Evolutionary conservation across 2,329 filamentous ascomycete genomes (phyloP), one percentile per base, ranked within the genome.

Genomic region (Penicillium sp.): DNA sequence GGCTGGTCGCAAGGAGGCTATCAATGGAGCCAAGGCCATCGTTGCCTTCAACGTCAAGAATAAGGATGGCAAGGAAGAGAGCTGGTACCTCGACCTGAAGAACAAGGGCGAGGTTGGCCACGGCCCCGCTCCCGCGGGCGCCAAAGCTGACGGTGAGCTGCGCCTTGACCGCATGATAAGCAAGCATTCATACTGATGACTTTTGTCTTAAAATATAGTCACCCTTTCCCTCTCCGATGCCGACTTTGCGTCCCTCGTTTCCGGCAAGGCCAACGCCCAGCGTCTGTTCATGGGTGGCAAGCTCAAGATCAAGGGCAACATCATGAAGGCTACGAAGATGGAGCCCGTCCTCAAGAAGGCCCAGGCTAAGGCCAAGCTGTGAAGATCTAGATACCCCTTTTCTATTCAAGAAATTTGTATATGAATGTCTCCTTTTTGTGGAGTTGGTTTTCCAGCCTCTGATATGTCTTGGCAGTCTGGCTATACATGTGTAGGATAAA

Each of bases 261-360:
- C 81, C 35, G 94, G 94, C 73, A 91, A 95, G 81, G 91, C 90
- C 67, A 96, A 97, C 72, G 92, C 94, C 54, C 94, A 99, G 82
- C 87, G 88, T 67, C 80, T 99, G 62, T 97, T 97, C 80, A 97
- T 99, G 93, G 85, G 85, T n/a, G 94, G 94, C 69, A 97, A 96
- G 83, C 82, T 99, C 72, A 99, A 97, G 89, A 85, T 97, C 73
- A 95, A 92, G 85, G 94, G 94, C 61, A 92, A 97, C 75, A 86
- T 97, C 58, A 97, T 97, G 93, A 97, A 97, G 85, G 75, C 94
- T 35, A 97, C 92, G 57, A 96, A 95, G 86, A 85, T 97, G 77
- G 92, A 97, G 78, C 89, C 91, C 40, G 89, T 97, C 69, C 79
- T 96, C 63, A 92, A 91, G 83, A 94, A 92, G 82, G 89, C 90